Evolutionary conservation across 352 stramenopile species (phyloP), one percentile per base, ranked within the genome.

Genomic region (Globisporangium spiculum): DNA sequence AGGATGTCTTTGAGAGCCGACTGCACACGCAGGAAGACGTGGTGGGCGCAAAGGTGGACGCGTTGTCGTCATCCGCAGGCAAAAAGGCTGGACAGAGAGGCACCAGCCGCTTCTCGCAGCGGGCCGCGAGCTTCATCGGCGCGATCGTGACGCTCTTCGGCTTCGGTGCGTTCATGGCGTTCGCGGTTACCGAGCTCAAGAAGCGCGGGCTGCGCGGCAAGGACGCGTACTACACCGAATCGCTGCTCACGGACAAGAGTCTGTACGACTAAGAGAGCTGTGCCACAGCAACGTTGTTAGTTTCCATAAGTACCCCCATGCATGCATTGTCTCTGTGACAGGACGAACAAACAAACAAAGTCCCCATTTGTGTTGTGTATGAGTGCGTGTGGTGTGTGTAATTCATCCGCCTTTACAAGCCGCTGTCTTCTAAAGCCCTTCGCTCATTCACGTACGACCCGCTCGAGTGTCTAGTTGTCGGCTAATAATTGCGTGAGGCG

Each of bases 111-210:
- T 79, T 85, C 41, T 74, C 77, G 10, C 73, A 85, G 53, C 83
- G 84, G 24, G 67, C 84, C 4, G 65, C 78, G 56, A 90, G 78
- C 60, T 92, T 93, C 71, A 58, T 94, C n/a, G 78, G 81, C 2
- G 84, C 81, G 10, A 63, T 94, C 26, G 79, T 79, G 48, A 91
- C 67, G 66, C 86, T 93, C 67, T 75, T 76, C n/a, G 76, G 72
- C 65, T 87, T 88, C 20, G 72, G 71, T 27, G 75, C 79, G 5
- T 62, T 86, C 63, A 64, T 84, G 18, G 72, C 68, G 18, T 87
- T 84, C 63, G 74, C 74, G 10, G 72, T 74, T 0, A 74, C 68
- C 5, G 78, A 87, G 62, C 32, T 83, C 4, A 61, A 71, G 16
- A 78, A 79, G 36, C 77, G 77, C 34, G 65, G 66, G 20, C 61